Base-by-base conservation (phyloP, 495 filamentous ascomycete species). In the Penicillium daleae region DNA sequence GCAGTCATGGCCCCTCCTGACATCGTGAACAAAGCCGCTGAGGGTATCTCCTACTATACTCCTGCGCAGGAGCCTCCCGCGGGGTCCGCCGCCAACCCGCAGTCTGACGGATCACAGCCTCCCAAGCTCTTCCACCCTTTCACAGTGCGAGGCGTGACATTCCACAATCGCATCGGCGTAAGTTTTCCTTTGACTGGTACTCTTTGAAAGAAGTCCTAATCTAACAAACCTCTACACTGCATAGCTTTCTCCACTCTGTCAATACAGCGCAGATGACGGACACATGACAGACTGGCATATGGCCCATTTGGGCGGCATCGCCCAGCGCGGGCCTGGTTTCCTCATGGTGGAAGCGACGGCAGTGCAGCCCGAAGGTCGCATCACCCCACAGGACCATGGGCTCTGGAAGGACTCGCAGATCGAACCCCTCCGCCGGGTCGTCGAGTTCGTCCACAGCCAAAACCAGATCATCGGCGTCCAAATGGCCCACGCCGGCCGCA, bases 341-440 rank as follows among this genome's bases (percentile, higher is more conserved):
- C 62, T 84, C 15, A 85, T 90, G 64, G 78, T 90, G 15, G 90
- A 93, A 74, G 88, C 89, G 6, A 89, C 89, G 7, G 80, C 84
- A 8, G 87, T 92, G 0, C 73, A 80, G 3, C 72, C 89, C 1
- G 78, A 90, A 57, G 90, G 90, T 6, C 79, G 90, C 12, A 92
- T 92, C 74, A 86, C 88, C 0, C 90, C 90, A 0, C 77, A 91
- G 64, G 85, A 88, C 66, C 71, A 76, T 6, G 90, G 90, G 2
- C 73, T 92, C 13, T 93, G 89, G 89, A 78, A 83, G 40, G 90
- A 92, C 69, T 78, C 76, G 1, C 90, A 91, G 63, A 83, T 90
- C 65, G 85, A 78, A 42, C 81, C 80, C 0, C 66, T 92, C 57
- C 79, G 78, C 62, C 73, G 81, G 17, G 77, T 89, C 39, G 76